Percentiles rank a stretch among this genome's conserved stretches.
These are phyloP conservation scores for Cyclocybe cylindracea DNA, from an alignment of 768 basidiomycete genomes.

Conservation along the genomic window DNA sequence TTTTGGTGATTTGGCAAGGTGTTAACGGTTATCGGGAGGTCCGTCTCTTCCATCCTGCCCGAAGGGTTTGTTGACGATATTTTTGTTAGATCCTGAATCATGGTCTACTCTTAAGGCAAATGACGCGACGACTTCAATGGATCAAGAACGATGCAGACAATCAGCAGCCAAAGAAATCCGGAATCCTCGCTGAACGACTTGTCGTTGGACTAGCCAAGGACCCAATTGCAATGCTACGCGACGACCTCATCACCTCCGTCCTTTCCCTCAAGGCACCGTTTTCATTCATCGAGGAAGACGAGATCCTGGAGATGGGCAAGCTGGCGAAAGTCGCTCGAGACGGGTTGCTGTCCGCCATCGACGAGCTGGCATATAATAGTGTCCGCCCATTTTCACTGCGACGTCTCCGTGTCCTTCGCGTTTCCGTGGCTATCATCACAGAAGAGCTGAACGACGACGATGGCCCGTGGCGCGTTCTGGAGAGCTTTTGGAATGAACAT, in stretches of 20 bases:
- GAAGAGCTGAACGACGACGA: constrained; percentile 47
- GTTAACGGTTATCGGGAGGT: constrained; percentile 77
- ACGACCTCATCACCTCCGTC: constrained; percentile 59
- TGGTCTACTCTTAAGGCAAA: constrained; percentile 68
- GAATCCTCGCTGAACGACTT: constrained; percentile 69
- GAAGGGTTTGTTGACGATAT: constrained; percentile 10
- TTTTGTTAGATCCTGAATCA: constrained; percentile 68
- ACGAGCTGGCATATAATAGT: constrained; percentile 54
- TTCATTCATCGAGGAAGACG: constrained; percentile 61
- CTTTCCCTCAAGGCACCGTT: constrained; percentile 60
- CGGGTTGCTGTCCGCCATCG: constrained; percentile 62
- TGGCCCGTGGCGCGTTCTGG: constrained; percentile 56
- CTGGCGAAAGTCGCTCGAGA: constrained; percentile 70
- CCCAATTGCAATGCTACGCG: constrained; percentile 59
- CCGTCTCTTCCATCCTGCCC: constrained; percentile 6
- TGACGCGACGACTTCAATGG: constrained; percentile 71
- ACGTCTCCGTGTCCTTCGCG: constrained; percentile 59
- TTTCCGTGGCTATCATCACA: constrained; percentile 59
- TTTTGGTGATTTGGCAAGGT: constrained; percentile 67
- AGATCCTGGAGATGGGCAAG: constrained; percentile 58
- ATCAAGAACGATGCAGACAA: constrained; percentile 64
- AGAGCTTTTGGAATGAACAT: constrained; percentile 62
- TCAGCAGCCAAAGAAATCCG: constrained; percentile 52
- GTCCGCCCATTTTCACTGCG: constrained; percentile 52
- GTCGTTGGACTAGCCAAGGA: constrained; percentile 60